Conservation (phyloP, 2,329 filamentous ascomycete genomes). For the Plenodomus biglobosus region DNA sequence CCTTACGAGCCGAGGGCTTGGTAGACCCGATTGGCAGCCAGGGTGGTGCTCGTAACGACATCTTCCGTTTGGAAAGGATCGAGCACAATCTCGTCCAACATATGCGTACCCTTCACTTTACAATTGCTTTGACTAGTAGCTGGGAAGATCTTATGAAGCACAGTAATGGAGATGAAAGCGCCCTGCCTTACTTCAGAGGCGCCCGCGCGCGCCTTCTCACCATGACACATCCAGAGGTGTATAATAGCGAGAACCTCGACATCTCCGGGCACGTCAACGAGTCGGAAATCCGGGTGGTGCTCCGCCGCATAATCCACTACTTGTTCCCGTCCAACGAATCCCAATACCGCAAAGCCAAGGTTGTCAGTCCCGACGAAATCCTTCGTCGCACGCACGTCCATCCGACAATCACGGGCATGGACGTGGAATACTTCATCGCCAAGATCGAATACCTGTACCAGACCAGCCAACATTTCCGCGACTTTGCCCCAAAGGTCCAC, state of each 20-base stretch:
- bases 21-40: conserved; percentile 13
- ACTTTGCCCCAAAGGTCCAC: conserved; percentile 7
- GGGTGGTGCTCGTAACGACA: neutral
- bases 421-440: conserved; percentile 21
- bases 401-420: conserved; percentile 27
- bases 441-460: conserved; percentile 20
- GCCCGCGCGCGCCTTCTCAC: conserved; percentile 18
- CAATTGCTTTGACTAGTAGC: neutral
- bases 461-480: neutral
- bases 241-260: conserved; percentile 18
- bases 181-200: conserved; percentile 9
- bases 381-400: conserved; percentile 22
- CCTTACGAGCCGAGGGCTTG: conserved; percentile 25
- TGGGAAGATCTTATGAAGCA: conserved; percentile 7
- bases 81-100: conserved; percentile 7
- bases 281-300: conserved; percentile 26
- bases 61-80: conserved; percentile 10
- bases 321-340: conserved; percentile 2
- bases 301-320: conserved; percentile 19
- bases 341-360: conserved; percentile 3
- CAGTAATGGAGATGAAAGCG: conserved; percentile 5
- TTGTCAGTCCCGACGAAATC: conserved; percentile 4
- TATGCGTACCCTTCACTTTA: neutral
- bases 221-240: conserved; percentile 16
- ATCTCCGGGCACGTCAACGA: conserved; percentile 23